These are phyloP conservation scores for Lodderomyces oxycetoniae DNA, from an alignment of 1,139 yeast genomes.

Conservation along the genomic window DNA sequence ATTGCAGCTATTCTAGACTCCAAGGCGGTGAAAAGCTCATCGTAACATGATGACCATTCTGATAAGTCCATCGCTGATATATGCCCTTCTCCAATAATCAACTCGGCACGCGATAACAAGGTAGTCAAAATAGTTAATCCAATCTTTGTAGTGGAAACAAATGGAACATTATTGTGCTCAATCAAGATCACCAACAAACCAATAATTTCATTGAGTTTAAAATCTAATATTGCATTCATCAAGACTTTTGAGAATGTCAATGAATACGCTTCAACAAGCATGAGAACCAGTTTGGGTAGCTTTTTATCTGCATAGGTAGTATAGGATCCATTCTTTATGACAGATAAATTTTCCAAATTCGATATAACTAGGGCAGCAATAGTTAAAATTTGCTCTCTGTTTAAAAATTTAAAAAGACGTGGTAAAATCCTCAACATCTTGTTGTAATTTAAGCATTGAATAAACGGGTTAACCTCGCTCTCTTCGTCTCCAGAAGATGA, in stretches of 20 bases:
- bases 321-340: slow-evolving; percentile 75
- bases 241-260: slow-evolving; percentile 80
- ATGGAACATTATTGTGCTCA: slow-evolving; percentile 67
- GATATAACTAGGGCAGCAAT: slow-evolving; percentile 77
- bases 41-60: slow-evolving; percentile 82
- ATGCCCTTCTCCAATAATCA: slow-evolving; percentile 77
- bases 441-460: slow-evolving; percentile 77
- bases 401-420: slow-evolving; percentile 79
- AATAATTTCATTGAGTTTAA: slow-evolving; percentile 75
- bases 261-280: slow-evolving; percentile 75
- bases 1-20: slow-evolving; percentile 75
- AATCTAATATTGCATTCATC: slow-evolving; percentile 80
- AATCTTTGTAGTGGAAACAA: slow-evolving; percentile 74
- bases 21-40: slow-evolving; percentile 70
- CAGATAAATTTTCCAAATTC: slow-evolving; percentile 75
- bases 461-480: slow-evolving; percentile 66
- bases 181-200: slow-evolving; percentile 74
- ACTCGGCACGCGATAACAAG: slow-evolving; percentile 85
- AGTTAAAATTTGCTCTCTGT: slow-evolving; percentile 73
- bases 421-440: slow-evolving; percentile 89
- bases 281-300: slow-evolving; percentile 52
- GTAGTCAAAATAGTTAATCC: slow-evolving; percentile 88
- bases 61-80: slow-evolving; percentile 56
- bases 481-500: slow-evolving; percentile 43
- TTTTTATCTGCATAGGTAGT: slow-evolving; percentile 52